A percentile compares a stretch with the other conserved stretches of the same genome.
phyloP scores from a whole-genome alignment of 2,329 filamentous ascomycete species.

The Colletotrichum sp. region DNA sequence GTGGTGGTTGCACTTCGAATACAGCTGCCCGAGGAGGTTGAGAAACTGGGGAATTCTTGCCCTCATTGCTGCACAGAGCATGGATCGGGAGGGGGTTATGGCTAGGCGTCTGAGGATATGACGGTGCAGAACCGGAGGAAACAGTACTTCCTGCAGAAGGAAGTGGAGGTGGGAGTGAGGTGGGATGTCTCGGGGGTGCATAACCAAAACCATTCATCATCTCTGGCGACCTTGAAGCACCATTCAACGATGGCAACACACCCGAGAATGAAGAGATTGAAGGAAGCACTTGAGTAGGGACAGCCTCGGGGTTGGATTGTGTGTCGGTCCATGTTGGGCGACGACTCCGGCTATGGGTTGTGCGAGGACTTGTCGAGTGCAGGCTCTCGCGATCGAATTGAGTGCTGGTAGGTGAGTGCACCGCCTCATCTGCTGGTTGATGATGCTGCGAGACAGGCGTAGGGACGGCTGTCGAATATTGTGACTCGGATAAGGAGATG shows the following conservation, averaged over 20 bases:
- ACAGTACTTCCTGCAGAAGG: conserved; percentile 51
- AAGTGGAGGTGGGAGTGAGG: conserved; percentile 38
- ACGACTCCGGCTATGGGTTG: neutral
- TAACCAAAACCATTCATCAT: neutral
- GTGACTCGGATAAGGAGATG: conserved; percentile 50
- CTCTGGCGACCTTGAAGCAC: conserved; percentile 16
- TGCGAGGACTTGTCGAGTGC: conserved; percentile 17
- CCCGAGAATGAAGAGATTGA: conserved; percentile 40
- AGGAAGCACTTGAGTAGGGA: conserved; percentile 42
- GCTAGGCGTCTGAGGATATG: conserved; percentile 48
- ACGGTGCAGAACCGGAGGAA: conserved; percentile 35
- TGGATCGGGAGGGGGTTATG: conserved; percentile 61
- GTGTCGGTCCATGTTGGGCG: conserved; percentile 19
- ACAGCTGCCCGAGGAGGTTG: neutral
- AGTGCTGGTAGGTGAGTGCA: conserved; percentile 46
- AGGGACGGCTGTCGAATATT: conserved; percentile 43
- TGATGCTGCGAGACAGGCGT: conserved; percentile 37
- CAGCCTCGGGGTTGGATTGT: neutral
- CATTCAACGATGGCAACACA: conserved; percentile 40
- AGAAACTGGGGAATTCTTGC: conserved; percentile 34
- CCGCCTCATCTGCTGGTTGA: conserved; percentile 45
- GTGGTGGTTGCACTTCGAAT: conserved; percentile 15
- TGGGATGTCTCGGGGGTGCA: neutral
- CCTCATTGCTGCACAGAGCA: conserved; percentile 49
- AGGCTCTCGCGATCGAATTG: conserved; percentile 37